Base-by-base conservation (phyloP, 129 eudicot genomes). In the carrot (Daucus carota) region DNA sequence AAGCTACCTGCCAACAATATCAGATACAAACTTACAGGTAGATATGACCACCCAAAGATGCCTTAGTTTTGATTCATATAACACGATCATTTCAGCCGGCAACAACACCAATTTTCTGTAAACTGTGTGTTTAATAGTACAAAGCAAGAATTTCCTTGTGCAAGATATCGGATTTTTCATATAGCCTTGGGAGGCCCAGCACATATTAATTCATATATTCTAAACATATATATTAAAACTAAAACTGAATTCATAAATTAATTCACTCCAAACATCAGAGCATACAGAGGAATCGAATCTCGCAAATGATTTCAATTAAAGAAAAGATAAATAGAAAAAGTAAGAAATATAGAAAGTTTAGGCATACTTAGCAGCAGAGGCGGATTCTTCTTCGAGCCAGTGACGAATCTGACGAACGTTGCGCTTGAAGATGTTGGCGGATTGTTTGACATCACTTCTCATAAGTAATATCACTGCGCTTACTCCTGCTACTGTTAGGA, bases 301-400 rank as follows among this genome's bases (percentile, higher is more conserved):
- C n/a, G n/a, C n/a, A n/a, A n/a, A n/a, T n/a, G n/a, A n/a, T n/a
- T n/a, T n/a, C n/a, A n/a, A n/a, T n/a, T n/a, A n/a, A n/a, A n/a
- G n/a, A n/a, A n/a, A n/a, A n/a, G n/a, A n/a, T n/a, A n/a, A n/a
- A n/a, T n/a, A n/a, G n/a, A n/a, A n/a, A n/a, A n/a, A n/a, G n/a
- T n/a, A n/a, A n/a, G n/a, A n/a, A n/a, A n/a, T n/a, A n/a, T n/a
- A n/a, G n/a, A n/a, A n/a, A n/a, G n/a, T n/a, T n/a, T n/a, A n/a
- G 40, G 67, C 79, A 7, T 87, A 92, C 98, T 90, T 92, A 17
- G 96, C 86, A 62, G 90, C 94, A 45, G 94, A 40, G 41, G 86
- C 77, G 66, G 96, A 90, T 78, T 92, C 98, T 74, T 92, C 94
- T 80, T 90, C 92, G 43, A 92, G 90, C 98, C 94, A 92, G 78